These are phyloP conservation scores for Coix lacrymajobi DNA, from an alignment of 176 grass and related monocot genomes.

Conservation along the genomic window DNA sequence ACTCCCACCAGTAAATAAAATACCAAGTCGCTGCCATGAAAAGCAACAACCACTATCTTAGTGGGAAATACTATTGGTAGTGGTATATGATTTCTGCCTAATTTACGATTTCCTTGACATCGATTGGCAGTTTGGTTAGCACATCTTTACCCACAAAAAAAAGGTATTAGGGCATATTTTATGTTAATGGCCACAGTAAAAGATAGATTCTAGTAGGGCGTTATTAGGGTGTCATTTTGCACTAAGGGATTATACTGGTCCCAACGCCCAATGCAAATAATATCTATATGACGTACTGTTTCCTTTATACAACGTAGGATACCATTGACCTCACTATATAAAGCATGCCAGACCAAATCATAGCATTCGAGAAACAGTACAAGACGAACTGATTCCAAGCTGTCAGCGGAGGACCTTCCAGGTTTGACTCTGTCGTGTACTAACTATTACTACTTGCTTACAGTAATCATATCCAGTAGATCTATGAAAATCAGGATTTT, in stretches of 20 bases:
- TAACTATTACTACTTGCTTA: neutral
- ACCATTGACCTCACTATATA: slow-evolving; percentile 34
- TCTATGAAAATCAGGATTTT: neutral
- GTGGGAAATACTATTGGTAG: slow-evolving; percentile 41
- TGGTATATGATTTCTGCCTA: slow-evolving; percentile 40
- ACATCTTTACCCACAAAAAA: neutral
- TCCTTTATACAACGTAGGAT: neutral
- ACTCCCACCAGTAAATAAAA: slow-evolving; percentile 34
- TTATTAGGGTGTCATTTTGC: slow-evolving; percentile 12
- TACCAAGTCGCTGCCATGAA: neutral
- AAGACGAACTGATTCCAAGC: neutral
- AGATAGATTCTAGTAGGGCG: neutral
- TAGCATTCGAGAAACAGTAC: slow-evolving; percentile 23
- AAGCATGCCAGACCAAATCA: slow-evolving; percentile 19
- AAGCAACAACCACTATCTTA: slow-evolving; percentile 23
- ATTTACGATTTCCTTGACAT: slow-evolving; percentile 6
- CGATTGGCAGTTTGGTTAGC: neutral
- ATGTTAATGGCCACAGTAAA: slow-evolving; percentile 32
- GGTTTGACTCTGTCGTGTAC: slow-evolving; percentile 14
- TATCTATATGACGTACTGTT: neutral
- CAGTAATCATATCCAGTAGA: neutral
- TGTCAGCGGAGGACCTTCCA: neutral
- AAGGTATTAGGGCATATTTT: neutral
- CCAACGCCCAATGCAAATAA: neutral
- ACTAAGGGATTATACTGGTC: slow-evolving; percentile 8